phyloP scores from a whole-genome alignment of 2,329 filamentous ascomycete genomes.

The Phaeosphaeriaceae sp. region DNA sequence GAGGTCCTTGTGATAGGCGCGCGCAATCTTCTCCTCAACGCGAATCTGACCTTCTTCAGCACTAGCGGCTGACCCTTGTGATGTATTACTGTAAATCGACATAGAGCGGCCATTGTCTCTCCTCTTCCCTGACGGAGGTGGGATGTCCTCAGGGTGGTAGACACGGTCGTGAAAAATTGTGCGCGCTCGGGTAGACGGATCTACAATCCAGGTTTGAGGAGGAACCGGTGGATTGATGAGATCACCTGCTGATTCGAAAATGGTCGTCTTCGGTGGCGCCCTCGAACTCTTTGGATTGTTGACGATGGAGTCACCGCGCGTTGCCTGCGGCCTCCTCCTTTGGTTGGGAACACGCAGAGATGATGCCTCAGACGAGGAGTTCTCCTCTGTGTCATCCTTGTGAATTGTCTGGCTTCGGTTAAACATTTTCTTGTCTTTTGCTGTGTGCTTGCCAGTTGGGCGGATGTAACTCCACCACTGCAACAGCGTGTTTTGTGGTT shows the following conservation, averaged over 20 bases:
- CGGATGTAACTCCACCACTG: conserved; percentile 78
- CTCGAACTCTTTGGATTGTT: conserved; percentile 58
- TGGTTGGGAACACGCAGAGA: conserved; percentile 18
- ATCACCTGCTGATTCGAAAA: conserved; percentile 95
- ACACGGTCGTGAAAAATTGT: conserved; percentile 97
- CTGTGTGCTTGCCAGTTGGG: conserved; percentile 66
- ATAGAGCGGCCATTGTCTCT: conserved; percentile 46
- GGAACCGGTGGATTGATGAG: conserved; percentile 89
- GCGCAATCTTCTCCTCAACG: conserved; percentile 96
- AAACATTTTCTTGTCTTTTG: conserved; percentile 69
- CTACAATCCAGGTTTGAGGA: conserved; percentile 78
- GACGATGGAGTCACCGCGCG: conserved; percentile 58
- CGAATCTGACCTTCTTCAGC: conserved; percentile 71
- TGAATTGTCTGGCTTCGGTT: conserved; percentile 42
- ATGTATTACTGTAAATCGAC: conserved; percentile 44
- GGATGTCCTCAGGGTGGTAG: conserved; percentile 93
- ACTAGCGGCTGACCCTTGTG: conserved; percentile 30
- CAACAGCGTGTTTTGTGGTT: conserved; percentile 50
- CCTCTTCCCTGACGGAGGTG: conserved; percentile 68
- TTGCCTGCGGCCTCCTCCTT: conserved; percentile 52
- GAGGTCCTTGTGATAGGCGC: conserved; percentile 89
- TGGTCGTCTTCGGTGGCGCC: conserved; percentile 85
- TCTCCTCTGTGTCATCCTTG: conserved; percentile 29
- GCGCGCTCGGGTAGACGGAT: conserved; percentile 79
- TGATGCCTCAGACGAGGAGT: conserved; percentile 15